A percentile compares a stretch with the other conserved stretches of the same genome.
phyloP scores from a whole-genome alignment of 495 filamentous ascomycete genomes.

The Hyphodiscus hymeniophilus region DNA sequence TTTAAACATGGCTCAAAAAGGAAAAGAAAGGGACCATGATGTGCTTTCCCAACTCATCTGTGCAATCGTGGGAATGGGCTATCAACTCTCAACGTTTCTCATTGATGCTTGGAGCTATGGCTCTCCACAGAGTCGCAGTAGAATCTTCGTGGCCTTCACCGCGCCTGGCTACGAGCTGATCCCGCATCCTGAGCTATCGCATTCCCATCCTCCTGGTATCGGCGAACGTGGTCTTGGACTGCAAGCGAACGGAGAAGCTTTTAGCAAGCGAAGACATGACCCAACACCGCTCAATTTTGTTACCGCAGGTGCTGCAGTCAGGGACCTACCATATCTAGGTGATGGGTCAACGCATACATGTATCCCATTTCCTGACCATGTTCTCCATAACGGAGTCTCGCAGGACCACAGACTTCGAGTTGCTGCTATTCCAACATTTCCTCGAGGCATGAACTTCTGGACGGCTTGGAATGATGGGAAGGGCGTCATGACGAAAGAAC shows the following conservation, averaged over 20 bases:
- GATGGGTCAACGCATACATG: conserved; percentile 46
- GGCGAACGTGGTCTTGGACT: conserved; percentile 39
- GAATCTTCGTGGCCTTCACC: conserved; percentile 58
- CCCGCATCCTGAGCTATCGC: conserved; percentile 46
- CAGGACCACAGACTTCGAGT: conserved; percentile 26
- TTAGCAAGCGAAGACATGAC: conserved; percentile 40
- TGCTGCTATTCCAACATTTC: conserved; percentile 33
- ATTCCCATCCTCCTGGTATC: conserved; percentile 41
- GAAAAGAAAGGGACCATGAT: conserved; percentile 37
- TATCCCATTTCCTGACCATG: conserved; percentile 57
- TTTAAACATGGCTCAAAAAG: conserved; percentile 42
- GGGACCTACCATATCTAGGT: conserved; percentile 51
- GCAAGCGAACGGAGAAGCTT: conserved; percentile 50
- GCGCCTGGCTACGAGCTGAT: conserved; percentile 51
- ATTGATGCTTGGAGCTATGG: conserved; percentile 64
- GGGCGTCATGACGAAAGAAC: conserved; percentile 29
- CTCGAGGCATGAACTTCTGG: conserved; percentile 37
- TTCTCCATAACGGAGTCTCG: conserved; percentile 29
- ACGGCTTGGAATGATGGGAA: conserved; percentile 31
- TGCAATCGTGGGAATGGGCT: conserved; percentile 62
- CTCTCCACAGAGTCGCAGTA: conserved; percentile 48
- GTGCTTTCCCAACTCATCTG: conserved; percentile 61
- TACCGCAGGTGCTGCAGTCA: conserved; percentile 37
- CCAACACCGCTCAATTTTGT: conserved; percentile 50
- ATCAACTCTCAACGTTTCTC: conserved; percentile 55